phyloP scores from a whole-genome alignment of 768 basidiomycete genomes.

The Nidula microcarpa region DNA sequence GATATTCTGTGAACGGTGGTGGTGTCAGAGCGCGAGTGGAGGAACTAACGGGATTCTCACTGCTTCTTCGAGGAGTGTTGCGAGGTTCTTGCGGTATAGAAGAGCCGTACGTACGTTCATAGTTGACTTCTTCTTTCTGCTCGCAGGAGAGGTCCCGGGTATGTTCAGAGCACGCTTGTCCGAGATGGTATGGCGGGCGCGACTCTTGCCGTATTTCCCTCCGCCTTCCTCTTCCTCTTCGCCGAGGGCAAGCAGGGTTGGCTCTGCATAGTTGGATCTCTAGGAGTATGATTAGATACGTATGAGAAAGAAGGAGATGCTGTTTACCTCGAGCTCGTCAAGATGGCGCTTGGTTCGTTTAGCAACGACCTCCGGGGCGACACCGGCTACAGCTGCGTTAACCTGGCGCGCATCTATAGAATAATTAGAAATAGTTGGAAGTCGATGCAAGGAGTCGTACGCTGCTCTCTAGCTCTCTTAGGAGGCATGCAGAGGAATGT shows the following conservation, averaged over 20 bases:
- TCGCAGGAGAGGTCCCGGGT: slow-evolving; percentile 42
- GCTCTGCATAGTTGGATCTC: slow-evolving; percentile 78
- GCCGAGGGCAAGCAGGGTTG: slow-evolving; percentile 31
- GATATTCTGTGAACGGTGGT: slow-evolving; percentile 44
- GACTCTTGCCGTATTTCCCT: slow-evolving; percentile 45
- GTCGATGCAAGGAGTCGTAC: slow-evolving; percentile 24
- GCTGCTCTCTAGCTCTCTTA: slow-evolving; percentile 44
- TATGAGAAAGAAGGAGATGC: neutral
- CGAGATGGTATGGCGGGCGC: slow-evolving; percentile 75
- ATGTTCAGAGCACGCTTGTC: slow-evolving; percentile 64
- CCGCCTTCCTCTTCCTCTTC: slow-evolving; percentile 47
- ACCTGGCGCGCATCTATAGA: slow-evolving; percentile 46
- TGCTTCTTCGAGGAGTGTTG: slow-evolving; percentile 73
- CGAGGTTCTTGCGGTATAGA: slow-evolving; percentile 78
- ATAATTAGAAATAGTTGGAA: slow-evolving; percentile 5
- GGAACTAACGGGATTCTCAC: slow-evolving; percentile 41
- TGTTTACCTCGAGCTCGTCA: slow-evolving; percentile 76
- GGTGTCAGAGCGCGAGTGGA: neutral
- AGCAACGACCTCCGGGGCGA: slow-evolving; percentile 65
- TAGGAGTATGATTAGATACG: slow-evolving; percentile 16
- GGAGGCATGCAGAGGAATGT: slow-evolving; percentile 31
- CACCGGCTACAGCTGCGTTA: slow-evolving; percentile 35
- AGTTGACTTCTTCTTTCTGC: slow-evolving; percentile 73
- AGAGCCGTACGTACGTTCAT: slow-evolving; percentile 80
- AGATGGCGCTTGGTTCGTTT: slow-evolving; percentile 76